Evolutionary conservation across 2,329 filamentous ascomycete species (phyloP), one percentile per base, ranked within the genome.

Genomic region (Aspergillus ustus): DNA sequence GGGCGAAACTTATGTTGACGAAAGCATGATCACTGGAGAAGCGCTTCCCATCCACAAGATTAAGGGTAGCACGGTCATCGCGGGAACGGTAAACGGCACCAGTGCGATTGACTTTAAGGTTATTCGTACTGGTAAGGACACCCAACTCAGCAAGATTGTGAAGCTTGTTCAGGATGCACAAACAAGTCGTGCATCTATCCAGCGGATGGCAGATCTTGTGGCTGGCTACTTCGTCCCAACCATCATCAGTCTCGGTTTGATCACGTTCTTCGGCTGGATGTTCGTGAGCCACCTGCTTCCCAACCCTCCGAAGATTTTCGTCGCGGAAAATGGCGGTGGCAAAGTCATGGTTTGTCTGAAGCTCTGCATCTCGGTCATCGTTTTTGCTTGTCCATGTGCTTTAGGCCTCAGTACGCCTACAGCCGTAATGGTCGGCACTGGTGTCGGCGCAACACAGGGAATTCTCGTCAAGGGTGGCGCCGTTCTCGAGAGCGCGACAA

Each of bases 391-490:
- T 73, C 95, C 95, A 19, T 99, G 95, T 73, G 95, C 95, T 1
- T 87, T 99, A n/a, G 95, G 95, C 59, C 85, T 99, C 19, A 93
- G 93, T 25, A 98, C 95, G 1, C 95, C 95, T 2, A 99, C 95
- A 0, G 95, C 95, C 2, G 93, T 99, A 74, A 98, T 99, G 95
- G 95, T 99, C 31, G 95, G 95, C 48, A 98, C 95, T n/a, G 95
- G 95, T 62, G 89, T 97, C 34, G 95, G 95, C 54, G 95, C 95
- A 2, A 91, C 97, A 77, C 90, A 97, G 69, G 95, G 95, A 25
- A 99, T 99, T 69, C 83, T 99, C n/a, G 93, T 98, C 75, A 99
- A 99, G 79, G 94, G 95, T 58, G 95, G 95, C 59, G 93, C 92
- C 45, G 93, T 93, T 31, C 82, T 99, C 3, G 94, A 99, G 80